Conservation (phyloP, 805 yeast species). For the Candida nemodendra region DNA sequence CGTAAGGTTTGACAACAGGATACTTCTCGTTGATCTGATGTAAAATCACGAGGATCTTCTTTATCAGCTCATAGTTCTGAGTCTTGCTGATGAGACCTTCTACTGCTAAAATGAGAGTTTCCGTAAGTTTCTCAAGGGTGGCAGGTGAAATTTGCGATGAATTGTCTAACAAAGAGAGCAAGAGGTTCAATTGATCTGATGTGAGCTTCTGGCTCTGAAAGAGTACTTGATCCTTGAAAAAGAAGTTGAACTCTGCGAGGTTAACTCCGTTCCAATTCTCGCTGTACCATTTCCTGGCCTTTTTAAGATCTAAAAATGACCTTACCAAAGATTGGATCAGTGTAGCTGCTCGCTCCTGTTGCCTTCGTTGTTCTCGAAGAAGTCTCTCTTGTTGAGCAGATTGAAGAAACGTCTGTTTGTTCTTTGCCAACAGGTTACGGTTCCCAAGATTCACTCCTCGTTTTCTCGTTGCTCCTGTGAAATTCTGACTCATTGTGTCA, state of each 20-base stretch:
- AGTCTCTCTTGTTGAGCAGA: constrained; percentile 66
- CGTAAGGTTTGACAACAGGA: background rate
- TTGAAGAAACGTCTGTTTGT: constrained; percentile 49
- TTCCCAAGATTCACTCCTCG: constrained; percentile 51
- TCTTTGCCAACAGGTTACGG: constrained; percentile 24
- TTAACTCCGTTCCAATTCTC: constrained; percentile 25
- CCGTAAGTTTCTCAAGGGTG: constrained; percentile 1
- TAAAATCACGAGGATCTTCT: constrained; percentile 4
- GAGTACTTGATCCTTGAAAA: constrained; percentile 21
- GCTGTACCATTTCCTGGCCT: constrained; percentile 23
- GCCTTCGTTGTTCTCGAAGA: constrained; percentile 57
- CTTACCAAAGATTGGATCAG: constrained; percentile 51
- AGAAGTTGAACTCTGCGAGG: constrained; percentile 31
- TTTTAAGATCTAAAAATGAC: constrained; percentile 35
- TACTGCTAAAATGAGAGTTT: constrained; percentile 1
- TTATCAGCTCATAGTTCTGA: background rate
- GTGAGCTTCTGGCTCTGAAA: constrained; percentile 9
- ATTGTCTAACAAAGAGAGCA: background rate
- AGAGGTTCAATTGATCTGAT: constrained; percentile 9
- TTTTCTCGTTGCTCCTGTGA: constrained; percentile 33
- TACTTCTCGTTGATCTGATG: constrained; percentile 1
- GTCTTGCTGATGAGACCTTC: background rate
- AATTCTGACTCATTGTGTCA: constrained; percentile 30
- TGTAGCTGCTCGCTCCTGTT: constrained; percentile 47
- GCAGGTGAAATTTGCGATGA: background rate